These are phyloP conservation scores for Aspergillus sp. DNA, from an alignment of 2,329 filamentous ascomycete species.

Conservation along the genomic window DNA sequence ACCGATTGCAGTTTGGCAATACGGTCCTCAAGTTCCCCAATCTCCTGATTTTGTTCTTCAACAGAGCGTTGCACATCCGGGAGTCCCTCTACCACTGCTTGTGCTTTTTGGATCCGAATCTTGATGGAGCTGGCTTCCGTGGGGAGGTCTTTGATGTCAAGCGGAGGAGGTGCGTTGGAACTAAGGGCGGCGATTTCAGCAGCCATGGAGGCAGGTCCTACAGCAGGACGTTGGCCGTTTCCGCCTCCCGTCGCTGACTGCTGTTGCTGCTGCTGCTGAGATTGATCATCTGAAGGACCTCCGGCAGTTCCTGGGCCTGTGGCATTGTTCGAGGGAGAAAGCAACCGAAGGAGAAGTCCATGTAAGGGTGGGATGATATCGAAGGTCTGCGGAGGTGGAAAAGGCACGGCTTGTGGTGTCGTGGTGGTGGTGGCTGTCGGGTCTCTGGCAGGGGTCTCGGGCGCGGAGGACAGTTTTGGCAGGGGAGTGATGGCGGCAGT, in stretches of 20 bases:
- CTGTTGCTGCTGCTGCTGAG: conserved; percentile 20
- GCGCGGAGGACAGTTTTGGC: conserved; percentile 31
- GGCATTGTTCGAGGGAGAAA: conserved; percentile 42
- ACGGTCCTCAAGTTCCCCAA: conserved; percentile 34
- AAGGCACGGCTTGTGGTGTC: conserved; percentile 46
- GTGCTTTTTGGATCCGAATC: conserved; percentile 74
- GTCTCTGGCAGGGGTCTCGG: conserved; percentile 29
- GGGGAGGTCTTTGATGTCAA: conserved; percentile 69
- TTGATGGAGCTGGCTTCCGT: conserved; percentile 71
- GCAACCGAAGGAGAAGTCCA: conserved; percentile 67
- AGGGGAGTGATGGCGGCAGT: conserved; percentile 34
- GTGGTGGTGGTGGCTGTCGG: conserved; percentile 9
- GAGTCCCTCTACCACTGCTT: conserved; percentile 41
- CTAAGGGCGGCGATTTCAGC: conserved; percentile 19
- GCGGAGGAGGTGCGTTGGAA: conserved; percentile 34
- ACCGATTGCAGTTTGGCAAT: conserved; percentile 34
- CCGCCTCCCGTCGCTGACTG: conserved; percentile 19
- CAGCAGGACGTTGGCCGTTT: conserved; percentile 20
- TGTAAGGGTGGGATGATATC: conserved; percentile 79
- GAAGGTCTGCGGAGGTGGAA: conserved; percentile 73
- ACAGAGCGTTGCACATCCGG: conserved; percentile 41
- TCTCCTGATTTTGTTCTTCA: conserved; percentile 40
- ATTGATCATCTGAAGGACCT: conserved; percentile 9
- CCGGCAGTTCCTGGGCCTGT: conserved; percentile 19
- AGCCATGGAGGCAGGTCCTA: conserved; percentile 17